A percentile compares a stretch with the other conserved stretches of the same genome.
Evolutionary conservation across 768 basidiomycete genomes (phyloP).

Genomic region (Hypholoma fasciculare): DNA sequence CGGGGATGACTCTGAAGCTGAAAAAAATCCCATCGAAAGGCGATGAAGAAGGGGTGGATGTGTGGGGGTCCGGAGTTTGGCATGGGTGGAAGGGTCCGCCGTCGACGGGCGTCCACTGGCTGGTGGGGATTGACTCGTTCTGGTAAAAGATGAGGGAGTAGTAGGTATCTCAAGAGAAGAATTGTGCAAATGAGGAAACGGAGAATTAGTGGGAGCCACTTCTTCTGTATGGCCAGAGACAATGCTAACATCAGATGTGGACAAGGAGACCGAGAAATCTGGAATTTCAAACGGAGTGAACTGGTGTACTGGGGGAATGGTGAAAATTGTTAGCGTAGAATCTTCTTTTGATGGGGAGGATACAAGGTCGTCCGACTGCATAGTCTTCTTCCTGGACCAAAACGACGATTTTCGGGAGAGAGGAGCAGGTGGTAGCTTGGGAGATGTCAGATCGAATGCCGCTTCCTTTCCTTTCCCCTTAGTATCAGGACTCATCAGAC

Average conservation of each 20-base stretch:
- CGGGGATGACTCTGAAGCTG: constrained; percentile 37
- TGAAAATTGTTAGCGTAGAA: constrained; percentile 5
- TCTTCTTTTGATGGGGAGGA: constrained; percentile 10
- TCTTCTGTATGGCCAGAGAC: background rate
- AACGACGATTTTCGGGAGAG: constrained; percentile 64
- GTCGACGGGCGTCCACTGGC: background rate
- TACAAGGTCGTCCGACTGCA: constrained; percentile 3
- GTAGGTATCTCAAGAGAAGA: constrained; percentile 5
- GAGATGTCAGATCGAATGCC: constrained; percentile 18
- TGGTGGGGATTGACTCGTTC: background rate
- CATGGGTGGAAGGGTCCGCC: background rate
- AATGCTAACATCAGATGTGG: background rate
- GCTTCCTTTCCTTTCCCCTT: constrained; percentile 50
- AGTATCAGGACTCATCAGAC: constrained; percentile 31
- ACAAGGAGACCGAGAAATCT: constrained; percentile 4
- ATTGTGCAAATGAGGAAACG: background rate
- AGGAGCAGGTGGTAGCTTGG: constrained; percentile 34
- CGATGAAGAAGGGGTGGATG: constrained; percentile 73
- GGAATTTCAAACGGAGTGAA: constrained; percentile 26
- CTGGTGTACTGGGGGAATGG: constrained; percentile 28
- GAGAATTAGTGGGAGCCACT: constrained; percentile 2
- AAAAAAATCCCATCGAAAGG: constrained; percentile 66
- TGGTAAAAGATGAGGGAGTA: background rate
- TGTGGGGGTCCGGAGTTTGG: constrained; percentile 46
- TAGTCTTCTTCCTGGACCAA: constrained; percentile 55